Conservation (phyloP, 345 rosid genomes). For the Ricinus communis region DNA sequence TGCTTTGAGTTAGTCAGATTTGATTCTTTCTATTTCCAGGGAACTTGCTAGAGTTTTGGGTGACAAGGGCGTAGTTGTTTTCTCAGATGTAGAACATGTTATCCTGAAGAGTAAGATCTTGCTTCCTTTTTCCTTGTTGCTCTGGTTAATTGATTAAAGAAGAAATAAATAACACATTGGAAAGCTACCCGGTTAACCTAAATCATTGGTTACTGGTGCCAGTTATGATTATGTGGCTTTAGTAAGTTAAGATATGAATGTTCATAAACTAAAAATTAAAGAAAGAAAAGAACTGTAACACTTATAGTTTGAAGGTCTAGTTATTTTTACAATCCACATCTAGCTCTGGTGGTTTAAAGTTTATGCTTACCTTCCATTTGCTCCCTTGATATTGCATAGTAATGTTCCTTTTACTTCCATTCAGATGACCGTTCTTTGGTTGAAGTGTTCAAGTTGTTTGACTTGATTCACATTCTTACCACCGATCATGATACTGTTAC, state of each 20-base stretch:
- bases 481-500: constrained; percentile 77
- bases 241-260: background rate
- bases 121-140: background rate
- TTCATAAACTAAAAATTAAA: background rate
- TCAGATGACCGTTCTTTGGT: constrained; percentile 66
- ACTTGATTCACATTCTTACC: constrained; percentile 75
- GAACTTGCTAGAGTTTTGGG: constrained; percentile 84
- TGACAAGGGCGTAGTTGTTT: constrained; percentile 57
- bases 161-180: background rate
- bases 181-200: background rate
- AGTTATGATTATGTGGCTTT: background rate
- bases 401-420: constrained; percentile 4
- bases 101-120: constrained; percentile 60
- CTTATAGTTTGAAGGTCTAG: background rate
- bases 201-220: no score
- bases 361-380: background rate
- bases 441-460: constrained; percentile 90
- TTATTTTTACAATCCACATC: no score
- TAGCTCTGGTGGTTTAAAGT: background rate
- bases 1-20: background rate
- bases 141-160: background rate
- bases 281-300: no score
- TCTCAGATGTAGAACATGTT: constrained; percentile 78
- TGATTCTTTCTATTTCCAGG: constrained; percentile 39
- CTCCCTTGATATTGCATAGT: constrained; percentile 3